Conservation (phyloP, 495 filamentous ascomycete genomes). For the Aspergillus haitiensis region DNA sequence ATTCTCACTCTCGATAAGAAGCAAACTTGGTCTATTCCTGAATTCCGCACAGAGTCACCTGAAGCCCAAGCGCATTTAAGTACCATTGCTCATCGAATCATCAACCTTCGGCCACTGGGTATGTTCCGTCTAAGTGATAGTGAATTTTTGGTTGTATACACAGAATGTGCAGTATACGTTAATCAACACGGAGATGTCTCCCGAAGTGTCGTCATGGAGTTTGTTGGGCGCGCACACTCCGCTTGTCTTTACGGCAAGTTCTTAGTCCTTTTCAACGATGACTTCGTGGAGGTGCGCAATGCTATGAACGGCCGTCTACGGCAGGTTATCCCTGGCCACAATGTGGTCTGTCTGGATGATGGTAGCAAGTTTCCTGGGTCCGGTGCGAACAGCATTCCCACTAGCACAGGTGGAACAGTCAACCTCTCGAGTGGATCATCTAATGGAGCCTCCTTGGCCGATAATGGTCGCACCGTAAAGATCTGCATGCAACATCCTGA, state of each 20-base stretch:
- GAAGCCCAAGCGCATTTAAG: constrained; percentile 64
- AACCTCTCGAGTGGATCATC: constrained; percentile 31
- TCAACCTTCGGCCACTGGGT: constrained; percentile 77
- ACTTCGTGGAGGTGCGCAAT: constrained; percentile 95
- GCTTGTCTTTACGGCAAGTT: constrained; percentile 78
- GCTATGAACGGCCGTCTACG: constrained; percentile 91
- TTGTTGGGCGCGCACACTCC: constrained; percentile 83
- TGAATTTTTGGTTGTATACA: constrained; percentile 92
- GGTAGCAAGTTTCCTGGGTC: constrained; percentile 56
- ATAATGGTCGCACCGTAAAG: constrained; percentile 68
- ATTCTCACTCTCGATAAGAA: constrained; percentile 97
- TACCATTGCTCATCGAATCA: constrained; percentile 77
- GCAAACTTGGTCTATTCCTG: constrained; percentile 83
- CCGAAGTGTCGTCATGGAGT: constrained; percentile 92
- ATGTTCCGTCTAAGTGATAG: constrained; percentile 95
- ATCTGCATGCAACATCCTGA: constrained; percentile 94
- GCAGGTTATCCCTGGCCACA: constrained; percentile 89
- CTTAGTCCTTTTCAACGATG: constrained; percentile 79
- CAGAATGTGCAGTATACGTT: constrained; percentile 94
- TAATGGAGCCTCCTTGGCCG: constrained; percentile 34
- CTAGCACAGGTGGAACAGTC: constrained; percentile 28
- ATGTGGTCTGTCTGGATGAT: constrained; percentile 86
- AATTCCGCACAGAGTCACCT: constrained; percentile 57
- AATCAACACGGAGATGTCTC: constrained; percentile 97
- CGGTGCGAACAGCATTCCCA: constrained; percentile 34